phyloP scores from a whole-genome alignment of 805 yeast genomes.

The Metschnikowia santaceciliae region DNA sequence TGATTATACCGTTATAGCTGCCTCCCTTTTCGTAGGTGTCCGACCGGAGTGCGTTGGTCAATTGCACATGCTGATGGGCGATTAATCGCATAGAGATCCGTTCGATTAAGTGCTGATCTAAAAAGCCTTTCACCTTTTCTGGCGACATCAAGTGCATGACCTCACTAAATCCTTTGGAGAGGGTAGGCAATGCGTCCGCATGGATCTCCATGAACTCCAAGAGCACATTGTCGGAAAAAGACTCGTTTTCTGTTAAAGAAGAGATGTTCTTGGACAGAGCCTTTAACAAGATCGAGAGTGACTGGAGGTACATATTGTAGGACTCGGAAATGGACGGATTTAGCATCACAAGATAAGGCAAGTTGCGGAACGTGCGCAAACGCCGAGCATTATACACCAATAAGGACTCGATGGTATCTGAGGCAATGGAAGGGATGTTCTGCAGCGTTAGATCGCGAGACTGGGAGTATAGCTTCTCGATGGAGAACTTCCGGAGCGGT shows the following conservation, averaged over 20 bases:
- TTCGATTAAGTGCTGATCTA: conserved; percentile 75
- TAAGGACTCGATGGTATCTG: conserved; percentile 53
- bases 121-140: conserved; percentile 53
- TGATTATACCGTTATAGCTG: conserved; percentile 54
- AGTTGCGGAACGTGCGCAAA: conserved; percentile 59
- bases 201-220: conserved; percentile 66
- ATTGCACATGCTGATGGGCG: conserved; percentile 77
- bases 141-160: conserved; percentile 45
- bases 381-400: conserved; percentile 67
- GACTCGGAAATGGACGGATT: conserved; percentile 83
- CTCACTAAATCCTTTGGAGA: conserved; percentile 81
- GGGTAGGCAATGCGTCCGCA: conserved; percentile 74
- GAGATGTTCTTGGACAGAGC: conserved; percentile 37
- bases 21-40: conserved; percentile 53
- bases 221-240: conserved; percentile 49
- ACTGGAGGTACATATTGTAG: conserved; percentile 66
- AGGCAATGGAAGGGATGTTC: conserved; percentile 41
- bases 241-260: conserved; percentile 50
- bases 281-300: conserved; percentile 44
- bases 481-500: conserved; percentile 50
- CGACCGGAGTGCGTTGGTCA: conserved; percentile 44
- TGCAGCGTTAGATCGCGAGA: conserved; percentile 36
- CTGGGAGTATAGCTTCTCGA: conserved; percentile 46
- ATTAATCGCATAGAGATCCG: conserved; percentile 82
- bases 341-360: conserved; percentile 81